A percentile compares a stretch with the other conserved stretches of the same genome.
These are phyloP conservation scores for Tetrapisispora fleetii DNA, from an alignment of 805 yeast genomes.

Conservation along the genomic window DNA sequence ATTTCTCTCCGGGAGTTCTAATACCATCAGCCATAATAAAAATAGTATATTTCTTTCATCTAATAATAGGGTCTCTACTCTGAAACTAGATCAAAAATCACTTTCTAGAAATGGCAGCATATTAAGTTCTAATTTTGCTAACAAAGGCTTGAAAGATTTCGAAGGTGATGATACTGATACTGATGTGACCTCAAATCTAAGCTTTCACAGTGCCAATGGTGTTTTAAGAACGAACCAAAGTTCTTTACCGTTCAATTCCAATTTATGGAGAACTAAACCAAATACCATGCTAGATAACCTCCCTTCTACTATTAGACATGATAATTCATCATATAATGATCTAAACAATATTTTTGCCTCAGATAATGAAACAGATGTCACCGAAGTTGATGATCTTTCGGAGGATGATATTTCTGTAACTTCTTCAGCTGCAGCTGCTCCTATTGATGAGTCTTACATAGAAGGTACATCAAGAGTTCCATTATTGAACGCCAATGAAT, in stretches of 20 bases:
- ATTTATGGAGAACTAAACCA: constrained; percentile 21
- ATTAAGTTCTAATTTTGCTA: constrained; percentile 5
- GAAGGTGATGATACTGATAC: constrained; percentile 2
- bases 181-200: constrained; percentile 14
- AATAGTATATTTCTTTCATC: background rate
- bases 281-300: constrained; percentile 14
- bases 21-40: background rate
- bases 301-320: constrained; percentile 24
- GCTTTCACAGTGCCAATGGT: constrained; percentile 3
- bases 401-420: constrained; percentile 7
- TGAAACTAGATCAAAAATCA: background rate
- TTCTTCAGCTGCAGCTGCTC: constrained; percentile 16
- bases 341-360: constrained; percentile 15
- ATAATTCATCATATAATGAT: constrained; percentile 18
- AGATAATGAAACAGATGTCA: constrained; percentile 3
- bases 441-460: constrained; percentile 2
- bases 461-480: background rate
- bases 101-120: constrained; percentile 1
- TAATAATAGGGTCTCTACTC: background rate
- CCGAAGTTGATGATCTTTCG: background rate
- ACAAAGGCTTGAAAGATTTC: constrained; percentile 3
- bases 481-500: constrained; percentile 5
- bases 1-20: background rate
- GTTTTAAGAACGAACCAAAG: background rate
- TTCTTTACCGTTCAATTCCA: constrained; percentile 7